Percentiles rank a stretch among this genome's conserved stretches.
phyloP scores from a whole-genome alignment of 2,329 filamentous ascomycete species.

The Dothideomycetidae sp. region DNA sequence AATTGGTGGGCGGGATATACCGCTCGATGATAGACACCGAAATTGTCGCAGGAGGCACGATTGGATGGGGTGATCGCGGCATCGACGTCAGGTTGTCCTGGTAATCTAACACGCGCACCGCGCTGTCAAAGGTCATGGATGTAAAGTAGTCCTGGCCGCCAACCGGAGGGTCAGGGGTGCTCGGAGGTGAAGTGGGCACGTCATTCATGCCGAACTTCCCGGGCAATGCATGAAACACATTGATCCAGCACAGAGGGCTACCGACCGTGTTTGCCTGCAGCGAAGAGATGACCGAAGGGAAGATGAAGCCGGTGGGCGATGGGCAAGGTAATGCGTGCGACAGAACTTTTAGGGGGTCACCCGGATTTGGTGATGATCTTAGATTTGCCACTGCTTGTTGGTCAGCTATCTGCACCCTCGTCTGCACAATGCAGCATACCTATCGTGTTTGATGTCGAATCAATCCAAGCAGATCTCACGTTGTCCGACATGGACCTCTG shows the following conservation, averaged over 20 bases:
- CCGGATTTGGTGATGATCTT: constrained; percentile 19
- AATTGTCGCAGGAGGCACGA: constrained; percentile 46
- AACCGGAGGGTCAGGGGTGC: constrained; percentile 38
- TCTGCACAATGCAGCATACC: constrained; percentile 9
- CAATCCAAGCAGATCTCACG: not conserved
- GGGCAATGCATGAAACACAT: constrained; percentile 49
- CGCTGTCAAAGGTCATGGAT: constrained; percentile 46
- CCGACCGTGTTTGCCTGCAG: constrained; percentile 39
- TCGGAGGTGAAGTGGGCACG: constrained; percentile 48
- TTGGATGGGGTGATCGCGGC: constrained; percentile 39
- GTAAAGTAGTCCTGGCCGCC: constrained; percentile 48
- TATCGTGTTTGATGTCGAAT: not conserved
- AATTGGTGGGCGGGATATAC: constrained; percentile 48
- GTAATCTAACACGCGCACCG: constrained; percentile 44
- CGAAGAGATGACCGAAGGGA: constrained; percentile 39
- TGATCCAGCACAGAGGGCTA: constrained; percentile 44
- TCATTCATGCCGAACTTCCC: constrained; percentile 47
- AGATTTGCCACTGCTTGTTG: constrained; percentile 25
- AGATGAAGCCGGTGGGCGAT: constrained; percentile 35
- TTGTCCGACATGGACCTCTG: constrained; percentile 4
- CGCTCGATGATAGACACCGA: constrained; percentile 48
- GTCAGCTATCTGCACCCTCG: too few relatives aligned
- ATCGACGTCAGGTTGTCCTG: constrained; percentile 38
- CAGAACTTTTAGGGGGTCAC: constrained; percentile 39
- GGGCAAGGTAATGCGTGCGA: constrained; percentile 48